These are phyloP conservation scores for Fusarium scirpi DNA, from an alignment of 2,329 filamentous ascomycete species.

Conservation along the genomic window DNA sequence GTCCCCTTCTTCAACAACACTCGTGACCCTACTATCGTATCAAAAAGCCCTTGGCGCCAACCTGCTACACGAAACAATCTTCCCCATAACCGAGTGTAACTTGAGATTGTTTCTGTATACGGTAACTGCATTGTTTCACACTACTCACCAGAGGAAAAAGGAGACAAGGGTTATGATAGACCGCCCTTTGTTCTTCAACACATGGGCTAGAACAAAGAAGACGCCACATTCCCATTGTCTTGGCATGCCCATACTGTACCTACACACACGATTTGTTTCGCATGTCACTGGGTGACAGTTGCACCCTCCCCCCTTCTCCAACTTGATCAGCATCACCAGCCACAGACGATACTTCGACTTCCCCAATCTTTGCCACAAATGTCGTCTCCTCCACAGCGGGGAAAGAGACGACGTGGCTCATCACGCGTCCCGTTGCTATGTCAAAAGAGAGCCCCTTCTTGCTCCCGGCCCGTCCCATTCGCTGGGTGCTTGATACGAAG, in stretches of 20 bases:
- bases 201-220: conserved; percentile 16
- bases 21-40: conserved; percentile 21
- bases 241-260: neutral
- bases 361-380: conserved; percentile 17
- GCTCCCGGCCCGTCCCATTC: conserved; percentile 39
- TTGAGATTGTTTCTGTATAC: neutral
- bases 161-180: neutral
- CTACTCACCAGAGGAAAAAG: neutral
- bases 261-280: neutral
- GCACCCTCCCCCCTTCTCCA: conserved; percentile 29
- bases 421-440: conserved; percentile 36
- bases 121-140: neutral
- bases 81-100: conserved; percentile 10
- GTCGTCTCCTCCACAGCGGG: conserved; percentile 23
- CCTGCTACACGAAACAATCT: neutral
- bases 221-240: conserved; percentile 26
- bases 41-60: conserved; percentile 17
- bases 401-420: conserved; percentile 28
- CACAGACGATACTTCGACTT: conserved; percentile 13
- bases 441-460: neutral
- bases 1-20: neutral
- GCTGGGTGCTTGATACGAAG: conserved; percentile 35
- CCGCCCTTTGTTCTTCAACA: conserved; percentile 10
- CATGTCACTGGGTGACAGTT: conserved; percentile 15
- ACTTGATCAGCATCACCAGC: conserved; percentile 24